phyloP scores from a whole-genome alignment of 2,329 filamentous ascomycete genomes.

The Botrytis porri region DNA sequence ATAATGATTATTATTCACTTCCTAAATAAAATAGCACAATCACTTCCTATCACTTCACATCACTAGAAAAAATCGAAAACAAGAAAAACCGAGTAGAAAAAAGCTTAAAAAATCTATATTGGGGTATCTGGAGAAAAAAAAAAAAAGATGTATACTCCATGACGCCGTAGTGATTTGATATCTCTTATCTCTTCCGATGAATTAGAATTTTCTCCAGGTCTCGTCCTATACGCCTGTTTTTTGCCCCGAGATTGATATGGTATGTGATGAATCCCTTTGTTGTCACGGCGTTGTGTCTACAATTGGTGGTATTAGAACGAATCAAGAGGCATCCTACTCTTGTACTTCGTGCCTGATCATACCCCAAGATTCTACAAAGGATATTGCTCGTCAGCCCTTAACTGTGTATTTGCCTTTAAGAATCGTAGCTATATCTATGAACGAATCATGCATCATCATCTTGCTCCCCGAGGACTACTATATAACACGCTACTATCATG shows the following conservation, averaged over 20 bases:
- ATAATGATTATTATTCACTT: too few species aligned
- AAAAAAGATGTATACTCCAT: background rate
- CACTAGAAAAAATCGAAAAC: too few species aligned
- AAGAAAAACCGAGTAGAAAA: too few species aligned
- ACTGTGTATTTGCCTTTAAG: background rate
- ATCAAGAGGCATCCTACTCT: too few species aligned
- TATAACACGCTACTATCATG: constrained; percentile 33
- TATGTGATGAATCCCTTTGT: background rate
- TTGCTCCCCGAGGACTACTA: constrained; percentile 31
- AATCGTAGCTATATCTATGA: background rate
- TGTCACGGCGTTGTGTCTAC: background rate
- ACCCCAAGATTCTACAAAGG: constrained; percentile 77
- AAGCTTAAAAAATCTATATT: background rate
- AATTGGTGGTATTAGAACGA: constrained; percentile 19
- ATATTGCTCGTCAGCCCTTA: constrained; percentile 64
- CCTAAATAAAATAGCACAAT: too few species aligned
- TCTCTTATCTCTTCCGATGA: background rate
- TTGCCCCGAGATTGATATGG: background rate
- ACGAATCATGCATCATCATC: background rate
- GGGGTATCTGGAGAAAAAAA: background rate
- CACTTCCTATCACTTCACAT: background rate
- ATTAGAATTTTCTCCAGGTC: background rate
- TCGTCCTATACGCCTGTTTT: background rate
- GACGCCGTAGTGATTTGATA: background rate
- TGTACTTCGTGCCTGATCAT: constrained; percentile 85